Conservation (phyloP, 176 grass and related monocot species). For the Tillandsia leiboldiana region DNA sequence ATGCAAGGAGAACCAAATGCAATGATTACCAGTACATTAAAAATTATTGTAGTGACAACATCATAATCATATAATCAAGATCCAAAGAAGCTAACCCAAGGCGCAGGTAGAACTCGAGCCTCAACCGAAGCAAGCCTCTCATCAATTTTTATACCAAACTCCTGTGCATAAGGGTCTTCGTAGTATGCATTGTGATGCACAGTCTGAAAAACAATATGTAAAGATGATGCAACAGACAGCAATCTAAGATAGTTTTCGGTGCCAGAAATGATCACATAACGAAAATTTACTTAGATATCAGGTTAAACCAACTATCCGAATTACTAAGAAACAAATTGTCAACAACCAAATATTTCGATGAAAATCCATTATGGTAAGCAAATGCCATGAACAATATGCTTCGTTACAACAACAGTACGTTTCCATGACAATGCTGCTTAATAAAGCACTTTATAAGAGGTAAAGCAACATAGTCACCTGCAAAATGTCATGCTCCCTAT, state of each 20-base stretch:
- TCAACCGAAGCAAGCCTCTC: conserved; percentile 75
- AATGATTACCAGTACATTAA: background rate
- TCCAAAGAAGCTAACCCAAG: conserved; percentile 45
- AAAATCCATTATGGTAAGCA: background rate
- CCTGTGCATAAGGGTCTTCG: conserved; percentile 78
- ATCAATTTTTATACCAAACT: conserved; percentile 89
- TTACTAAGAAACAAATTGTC: too few species aligned
- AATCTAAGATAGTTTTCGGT: background rate
- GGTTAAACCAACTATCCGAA: too few species aligned
- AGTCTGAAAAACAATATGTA: conserved; percentile 40
- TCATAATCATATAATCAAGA: background rate
- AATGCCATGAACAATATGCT: background rate
- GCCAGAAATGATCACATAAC: background rate
- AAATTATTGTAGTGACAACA: background rate
- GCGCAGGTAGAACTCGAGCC: conserved; percentile 81
- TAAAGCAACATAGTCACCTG: conserved; percentile 28
- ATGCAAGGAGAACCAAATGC: background rate
- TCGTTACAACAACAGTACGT: too few species aligned
- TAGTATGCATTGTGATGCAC: conserved; percentile 93
- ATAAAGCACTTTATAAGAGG: background rate
- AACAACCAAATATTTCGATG: too few species aligned
- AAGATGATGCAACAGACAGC: background rate
- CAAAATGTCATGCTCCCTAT: conserved; percentile 70
- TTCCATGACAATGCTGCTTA: too few species aligned
- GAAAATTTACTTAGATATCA: too few species aligned